Evolutionary conservation across 371 early-diverging fungal species (phyloP).

Genomic region (Chytridium lagenaria): DNA sequence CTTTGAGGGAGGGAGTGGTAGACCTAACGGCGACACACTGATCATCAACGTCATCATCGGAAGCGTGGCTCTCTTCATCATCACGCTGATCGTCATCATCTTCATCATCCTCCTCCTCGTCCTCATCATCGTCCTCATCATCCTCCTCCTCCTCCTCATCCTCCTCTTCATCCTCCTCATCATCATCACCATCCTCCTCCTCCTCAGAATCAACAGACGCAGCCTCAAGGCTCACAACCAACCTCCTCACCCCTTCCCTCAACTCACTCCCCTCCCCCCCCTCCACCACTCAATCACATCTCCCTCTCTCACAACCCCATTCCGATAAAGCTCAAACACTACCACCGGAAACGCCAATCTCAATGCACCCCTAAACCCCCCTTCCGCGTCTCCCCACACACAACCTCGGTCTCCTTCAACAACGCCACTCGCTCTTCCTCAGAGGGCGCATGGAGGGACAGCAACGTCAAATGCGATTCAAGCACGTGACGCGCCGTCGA

Average conservation of each 20-base stretch:
- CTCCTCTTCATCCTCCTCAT: conserved; percentile 11
- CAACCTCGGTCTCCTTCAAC: conserved; percentile 5
- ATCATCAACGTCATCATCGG: neutral
- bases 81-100: neutral
- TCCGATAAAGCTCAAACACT: conserved; percentile 8
- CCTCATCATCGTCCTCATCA: neutral
- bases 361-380: conserved; percentile 1
- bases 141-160: conserved; percentile 15
- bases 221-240: conserved; percentile 1
- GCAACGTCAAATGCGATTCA: conserved; percentile 11
- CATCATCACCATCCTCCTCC: conserved; percentile 8
- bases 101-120: neutral
- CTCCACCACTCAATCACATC: conserved; percentile 15
- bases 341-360: conserved; percentile 12
- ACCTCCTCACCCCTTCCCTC: conserved; percentile 10
- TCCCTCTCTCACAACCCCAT: neutral
- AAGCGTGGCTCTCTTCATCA: neutral
- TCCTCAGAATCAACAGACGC: conserved; percentile 9
- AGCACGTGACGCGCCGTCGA: neutral
- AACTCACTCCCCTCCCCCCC: neutral
- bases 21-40: neutral
- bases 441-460: conserved; percentile 2
- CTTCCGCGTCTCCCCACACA: neutral
- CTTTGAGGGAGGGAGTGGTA: neutral
- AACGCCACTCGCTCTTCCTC: neutral